Evolutionary conservation across 805 yeast species (phyloP), one percentile per base, ranked within the genome.

Genomic region (Lachancea cidri): DNA sequence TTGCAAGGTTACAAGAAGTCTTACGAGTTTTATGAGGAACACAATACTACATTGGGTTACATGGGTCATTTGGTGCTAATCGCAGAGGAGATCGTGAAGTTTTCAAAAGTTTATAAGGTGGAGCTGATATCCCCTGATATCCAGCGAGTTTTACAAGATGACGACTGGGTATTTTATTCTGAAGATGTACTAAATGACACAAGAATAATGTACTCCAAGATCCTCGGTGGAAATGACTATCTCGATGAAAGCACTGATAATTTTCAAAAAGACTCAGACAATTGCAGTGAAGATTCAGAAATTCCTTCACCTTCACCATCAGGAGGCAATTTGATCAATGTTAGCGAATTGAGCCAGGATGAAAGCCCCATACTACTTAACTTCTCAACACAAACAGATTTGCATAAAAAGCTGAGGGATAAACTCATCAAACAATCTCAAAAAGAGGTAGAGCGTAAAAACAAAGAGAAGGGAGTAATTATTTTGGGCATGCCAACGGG

Each of bases 61-160:
- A 88, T 89, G 87, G 98, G 98, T n/a, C 98, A 93, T 60, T 66
- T 93, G 48, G 87, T 95, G 5, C 68, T 93, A 38, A 86, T 93
- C 42, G 88, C 96, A 38, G 98, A 93, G 60, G 98, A 93, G 60
- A 88, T 93, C 35, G 96, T 88, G 36, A 93, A 93, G 60, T 93
- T 93, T 61, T 66, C 72, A 4, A 58, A 59, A 33, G 64, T 76
- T 3, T 73, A 58, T 41, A 59, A 65, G 39, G 60, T 61, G 2
- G 60, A 60, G 20, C 37, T 57, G 25, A 61, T 63, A 1, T 61
- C 66, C 1, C 60, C 58, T 2, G 60, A 52, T 27, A 59, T 62
- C 3, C 55, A 51, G 34, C 43, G 42, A 2, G 44, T 48, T 3
- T 33, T 63, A 18, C 46, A 49, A 17, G 49, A 50, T 17, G 44